Conservation (phyloP, 2,329 filamentous ascomycete species). For the Arachnomyces sp. region DNA sequence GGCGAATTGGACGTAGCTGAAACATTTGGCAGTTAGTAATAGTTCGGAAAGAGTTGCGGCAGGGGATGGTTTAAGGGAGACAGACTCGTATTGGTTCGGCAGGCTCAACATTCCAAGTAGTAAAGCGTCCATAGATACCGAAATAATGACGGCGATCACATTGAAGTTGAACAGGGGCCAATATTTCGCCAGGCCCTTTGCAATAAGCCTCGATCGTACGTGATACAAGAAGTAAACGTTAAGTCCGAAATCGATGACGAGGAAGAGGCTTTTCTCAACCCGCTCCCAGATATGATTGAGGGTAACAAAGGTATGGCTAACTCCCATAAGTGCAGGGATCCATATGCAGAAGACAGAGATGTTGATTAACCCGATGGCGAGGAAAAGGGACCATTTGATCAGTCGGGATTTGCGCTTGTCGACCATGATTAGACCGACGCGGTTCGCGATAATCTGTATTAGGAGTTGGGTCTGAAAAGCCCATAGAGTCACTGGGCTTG, state of each 20-base stretch:
- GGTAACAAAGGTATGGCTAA: slow-evolving; percentile 31
- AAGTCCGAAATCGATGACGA: slow-evolving; percentile 43
- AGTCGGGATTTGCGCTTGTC: slow-evolving; percentile 26
- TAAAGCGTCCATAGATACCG: slow-evolving; percentile 34
- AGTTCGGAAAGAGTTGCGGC: too few relatives aligned
- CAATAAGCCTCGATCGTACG: slow-evolving; percentile 31
- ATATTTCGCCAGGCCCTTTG: slow-evolving; percentile 35
- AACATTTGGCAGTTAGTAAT: too few relatives aligned
- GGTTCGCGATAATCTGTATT: slow-evolving; percentile 41
- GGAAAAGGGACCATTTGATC: slow-evolving; percentile 42
- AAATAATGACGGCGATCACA: slow-evolving; percentile 31
- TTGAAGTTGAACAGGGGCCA: slow-evolving; percentile 34
- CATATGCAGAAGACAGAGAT: slow-evolving; percentile 48
- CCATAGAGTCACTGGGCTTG: slow-evolving; percentile 9
- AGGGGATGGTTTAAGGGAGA: too few relatives aligned
- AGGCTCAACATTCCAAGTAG: slow-evolving; percentile 1
- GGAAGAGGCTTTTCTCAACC: slow-evolving; percentile 44
- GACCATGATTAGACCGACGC: slow-evolving; percentile 35
- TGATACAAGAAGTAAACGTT: slow-evolving; percentile 46
- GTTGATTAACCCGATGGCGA: slow-evolving; percentile 43
- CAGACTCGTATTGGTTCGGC: neutral
- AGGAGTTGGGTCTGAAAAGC: slow-evolving; percentile 32
- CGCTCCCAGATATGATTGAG: slow-evolving; percentile 48
- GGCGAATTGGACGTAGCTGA: too few relatives aligned
- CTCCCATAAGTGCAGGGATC: slow-evolving; percentile 44